These are phyloP conservation scores for Microbotryum lychnidis-dioicae DNA, from an alignment of 1,284 basidiomycete genomes.

Conservation along the genomic window DNA sequence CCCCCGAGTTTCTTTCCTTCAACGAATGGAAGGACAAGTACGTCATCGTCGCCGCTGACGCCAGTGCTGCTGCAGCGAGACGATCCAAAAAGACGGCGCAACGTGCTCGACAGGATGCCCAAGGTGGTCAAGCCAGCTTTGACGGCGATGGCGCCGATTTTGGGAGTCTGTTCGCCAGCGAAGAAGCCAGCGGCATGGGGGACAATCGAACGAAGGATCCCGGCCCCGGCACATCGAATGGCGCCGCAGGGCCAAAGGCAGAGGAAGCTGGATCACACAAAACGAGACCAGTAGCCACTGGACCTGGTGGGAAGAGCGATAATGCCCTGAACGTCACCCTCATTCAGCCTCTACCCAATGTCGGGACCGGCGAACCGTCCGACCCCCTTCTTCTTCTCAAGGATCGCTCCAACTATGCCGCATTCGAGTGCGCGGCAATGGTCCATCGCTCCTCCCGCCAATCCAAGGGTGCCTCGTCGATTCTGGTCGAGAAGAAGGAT, in stretches of 20 bases:
- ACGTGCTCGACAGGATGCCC: slow-evolving; percentile 37
- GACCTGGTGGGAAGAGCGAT: not conserved
- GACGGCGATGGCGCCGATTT: slow-evolving; percentile 21
- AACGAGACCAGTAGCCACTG: not conserved
- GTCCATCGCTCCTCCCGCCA: slow-evolving; percentile 74
- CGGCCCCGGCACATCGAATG: not conserved
- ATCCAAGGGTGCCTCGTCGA: slow-evolving; percentile 73
- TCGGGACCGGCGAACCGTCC: slow-evolving; percentile 17
- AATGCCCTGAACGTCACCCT: slow-evolving; percentile 1
- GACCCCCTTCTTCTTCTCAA: slow-evolving; percentile 34
- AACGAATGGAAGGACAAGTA: slow-evolving; percentile 60
- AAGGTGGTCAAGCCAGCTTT: slow-evolving; percentile 22
- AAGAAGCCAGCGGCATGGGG: not conserved
- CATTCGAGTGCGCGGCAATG: slow-evolving; percentile 83
- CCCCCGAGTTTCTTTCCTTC: slow-evolving; percentile 62
- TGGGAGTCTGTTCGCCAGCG: slow-evolving; percentile 13
- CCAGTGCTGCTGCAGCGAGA: not conserved
- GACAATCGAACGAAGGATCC: not conserved
- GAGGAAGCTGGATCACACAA: not conserved
- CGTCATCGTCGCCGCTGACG: slow-evolving; percentile 7
- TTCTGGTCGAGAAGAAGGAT: slow-evolving; percentile 84
- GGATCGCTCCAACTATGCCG: slow-evolving; percentile 89
- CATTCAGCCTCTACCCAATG: slow-evolving; percentile 24
- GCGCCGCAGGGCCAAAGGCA: not conserved
- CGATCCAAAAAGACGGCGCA: slow-evolving; percentile 53